Evolutionary conservation across 139 green algal species (phyloP).

Genomic region (Chlorella sp.): DNA sequence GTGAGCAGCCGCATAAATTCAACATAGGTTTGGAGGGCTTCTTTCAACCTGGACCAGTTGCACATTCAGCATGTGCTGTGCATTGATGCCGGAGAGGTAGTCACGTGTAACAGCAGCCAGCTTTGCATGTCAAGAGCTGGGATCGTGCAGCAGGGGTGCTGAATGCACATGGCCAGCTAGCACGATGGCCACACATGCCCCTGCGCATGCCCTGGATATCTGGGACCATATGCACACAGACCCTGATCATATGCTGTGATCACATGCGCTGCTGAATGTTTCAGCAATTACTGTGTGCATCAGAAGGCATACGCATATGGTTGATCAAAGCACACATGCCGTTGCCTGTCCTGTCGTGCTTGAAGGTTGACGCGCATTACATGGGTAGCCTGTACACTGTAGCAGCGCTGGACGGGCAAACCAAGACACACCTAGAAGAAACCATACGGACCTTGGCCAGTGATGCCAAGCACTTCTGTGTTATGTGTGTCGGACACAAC

Average conservation of each 20-base stretch:
- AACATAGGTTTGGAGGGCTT: slow-evolving; percentile 45
- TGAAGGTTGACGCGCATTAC: slow-evolving; percentile 28
- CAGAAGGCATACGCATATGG: not conserved
- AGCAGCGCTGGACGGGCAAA: slow-evolving; percentile 75
- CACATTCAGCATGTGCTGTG: too few relatives aligned
- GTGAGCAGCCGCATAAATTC: slow-evolving; percentile 53
- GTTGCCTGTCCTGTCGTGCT: slow-evolving; percentile 1
- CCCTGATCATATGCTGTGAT: too few relatives aligned
- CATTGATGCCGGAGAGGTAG: not conserved
- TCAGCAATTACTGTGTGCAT: too few relatives aligned
- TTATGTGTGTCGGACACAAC: slow-evolving; percentile 83
- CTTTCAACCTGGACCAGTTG: not conserved
- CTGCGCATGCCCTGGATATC: too few relatives aligned
- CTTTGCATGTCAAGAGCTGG: not conserved
- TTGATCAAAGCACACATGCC: not conserved
- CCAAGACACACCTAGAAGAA: slow-evolving; percentile 50
- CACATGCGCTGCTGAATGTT: too few relatives aligned
- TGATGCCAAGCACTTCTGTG: slow-evolving; percentile 32
- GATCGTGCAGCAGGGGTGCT: not conserved
- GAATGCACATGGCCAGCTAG: not conserved
- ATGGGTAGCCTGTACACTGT: slow-evolving; percentile 71
- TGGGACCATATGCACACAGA: not conserved
- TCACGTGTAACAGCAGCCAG: not conserved
- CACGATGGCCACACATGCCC: too few relatives aligned
- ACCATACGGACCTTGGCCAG: slow-evolving; percentile 30